Conservation (phyloP, 2,329 filamentous ascomycete genomes). For the Elsinoe ampelina region DNA sequence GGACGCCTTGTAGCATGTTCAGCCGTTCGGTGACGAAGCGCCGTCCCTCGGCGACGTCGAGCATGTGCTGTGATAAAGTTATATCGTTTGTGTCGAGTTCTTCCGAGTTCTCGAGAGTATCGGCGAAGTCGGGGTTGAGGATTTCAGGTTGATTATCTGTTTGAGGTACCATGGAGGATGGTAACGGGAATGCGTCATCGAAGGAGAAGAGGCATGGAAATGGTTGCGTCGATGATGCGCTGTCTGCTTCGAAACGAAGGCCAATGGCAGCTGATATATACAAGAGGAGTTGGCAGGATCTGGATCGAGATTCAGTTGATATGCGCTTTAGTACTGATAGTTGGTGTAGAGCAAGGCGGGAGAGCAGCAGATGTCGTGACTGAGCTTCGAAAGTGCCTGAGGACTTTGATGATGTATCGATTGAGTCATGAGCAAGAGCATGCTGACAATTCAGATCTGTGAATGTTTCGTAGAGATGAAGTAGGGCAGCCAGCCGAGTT, state of each 20-base stretch:
- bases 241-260: background rate
- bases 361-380: no score
- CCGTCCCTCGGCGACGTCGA: background rate
- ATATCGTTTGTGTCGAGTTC: background rate
- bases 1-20: background rate
- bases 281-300: background rate
- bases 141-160: no score
- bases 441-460: slow-evolving; percentile 2
- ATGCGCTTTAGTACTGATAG: background rate
- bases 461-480: slow-evolving; percentile 15
- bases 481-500: slow-evolving; percentile 14
- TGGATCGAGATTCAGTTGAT: background rate
- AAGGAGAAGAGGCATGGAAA: background rate
- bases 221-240: background rate
- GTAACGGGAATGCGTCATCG: background rate
- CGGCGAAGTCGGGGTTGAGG: no score
- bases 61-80: background rate
- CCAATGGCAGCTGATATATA: background rate
- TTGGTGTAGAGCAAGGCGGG: background rate
- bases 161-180: background rate
- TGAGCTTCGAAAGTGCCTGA: background rate
- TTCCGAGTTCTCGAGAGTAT: no score
- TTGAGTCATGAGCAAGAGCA: background rate
- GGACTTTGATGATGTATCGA: background rate
- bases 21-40: background rate